Evolutionary conservation across 768 basidiomycete species (phyloP).

Genomic region (Tulasnella sp.): DNA sequence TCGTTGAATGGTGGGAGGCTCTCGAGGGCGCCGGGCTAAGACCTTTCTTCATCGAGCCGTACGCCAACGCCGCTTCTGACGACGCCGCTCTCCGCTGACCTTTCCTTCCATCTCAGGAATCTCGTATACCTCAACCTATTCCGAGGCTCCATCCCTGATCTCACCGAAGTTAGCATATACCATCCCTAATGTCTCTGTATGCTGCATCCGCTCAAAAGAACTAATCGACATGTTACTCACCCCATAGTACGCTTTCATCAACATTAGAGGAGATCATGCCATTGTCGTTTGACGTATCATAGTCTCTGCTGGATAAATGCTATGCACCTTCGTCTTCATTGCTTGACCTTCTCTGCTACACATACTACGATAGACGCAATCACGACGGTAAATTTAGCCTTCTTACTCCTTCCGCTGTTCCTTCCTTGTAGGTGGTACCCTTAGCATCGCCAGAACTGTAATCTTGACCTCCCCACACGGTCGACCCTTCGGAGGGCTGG

Average conservation of each 20-base stretch:
- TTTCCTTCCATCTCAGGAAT: not conserved
- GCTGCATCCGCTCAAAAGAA: too few relatives aligned
- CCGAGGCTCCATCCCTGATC: constrained; percentile 6
- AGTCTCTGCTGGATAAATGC: not conserved
- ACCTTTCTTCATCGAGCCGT: constrained; percentile 12
- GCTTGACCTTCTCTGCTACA: too few relatives aligned
- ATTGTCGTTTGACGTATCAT: not conserved
- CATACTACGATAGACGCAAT: too few relatives aligned
- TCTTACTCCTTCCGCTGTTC: too few relatives aligned
- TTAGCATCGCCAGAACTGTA: not conserved
- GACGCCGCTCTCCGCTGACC: too few relatives aligned
- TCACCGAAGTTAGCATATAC: constrained; percentile 9
- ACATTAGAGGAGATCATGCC: constrained; percentile 15
- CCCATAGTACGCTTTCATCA: constrained; percentile 16
- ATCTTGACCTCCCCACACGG: not conserved
- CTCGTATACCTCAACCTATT: constrained; percentile 15
- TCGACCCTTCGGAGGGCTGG: too few relatives aligned
- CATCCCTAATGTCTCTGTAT: not conserved
- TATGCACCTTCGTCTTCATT: too few relatives aligned
- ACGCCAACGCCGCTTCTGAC: too few relatives aligned
- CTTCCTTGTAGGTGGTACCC: not conserved
- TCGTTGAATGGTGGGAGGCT: constrained; percentile 8
- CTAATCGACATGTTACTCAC: not conserved
- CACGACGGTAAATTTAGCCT: too few relatives aligned
- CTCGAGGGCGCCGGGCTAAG: constrained; percentile 16